Evolutionary conservation across 805 yeast species (phyloP).

Genomic region (Lachancea thermotolerans): DNA sequence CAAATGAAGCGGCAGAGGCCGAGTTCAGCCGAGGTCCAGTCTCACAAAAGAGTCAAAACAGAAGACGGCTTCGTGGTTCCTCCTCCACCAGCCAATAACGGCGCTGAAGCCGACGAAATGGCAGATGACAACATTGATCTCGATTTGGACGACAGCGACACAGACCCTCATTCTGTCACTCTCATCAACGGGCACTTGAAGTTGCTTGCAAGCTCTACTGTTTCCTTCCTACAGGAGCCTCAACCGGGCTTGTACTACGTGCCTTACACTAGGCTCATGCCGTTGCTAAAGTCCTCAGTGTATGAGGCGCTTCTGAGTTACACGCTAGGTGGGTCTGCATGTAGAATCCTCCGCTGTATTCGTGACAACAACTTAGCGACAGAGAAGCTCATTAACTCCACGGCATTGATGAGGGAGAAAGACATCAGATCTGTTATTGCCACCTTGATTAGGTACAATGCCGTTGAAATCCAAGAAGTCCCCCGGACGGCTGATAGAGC

Average conservation of each 20-base stretch:
- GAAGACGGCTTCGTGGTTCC: constrained; percentile 34
- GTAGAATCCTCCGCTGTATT: constrained; percentile 72
- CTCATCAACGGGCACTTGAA: constrained; percentile 60
- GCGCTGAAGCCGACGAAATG: constrained; percentile 21
- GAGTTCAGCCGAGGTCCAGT: constrained; percentile 14
- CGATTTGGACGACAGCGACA: constrained; percentile 30
- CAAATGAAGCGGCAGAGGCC: constrained; percentile 35
- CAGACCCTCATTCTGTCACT: constrained; percentile 26
- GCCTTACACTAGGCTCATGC: constrained; percentile 50
- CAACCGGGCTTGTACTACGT: constrained; percentile 53
- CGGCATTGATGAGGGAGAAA: constrained; percentile 70
- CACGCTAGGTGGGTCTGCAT: constrained; percentile 58
- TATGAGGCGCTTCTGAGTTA: constrained; percentile 54
- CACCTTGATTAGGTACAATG: constrained; percentile 58
- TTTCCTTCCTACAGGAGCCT: constrained; percentile 56
- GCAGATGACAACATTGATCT: constrained; percentile 29
- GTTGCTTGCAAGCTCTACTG: constrained; percentile 43
- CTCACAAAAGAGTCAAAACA: constrained; percentile 36
- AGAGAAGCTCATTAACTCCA: constrained; percentile 72
- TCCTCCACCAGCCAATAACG: constrained; percentile 23
- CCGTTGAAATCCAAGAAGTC: constrained; percentile 85
- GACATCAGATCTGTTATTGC: constrained; percentile 68
- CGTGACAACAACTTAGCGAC: constrained; percentile 66
- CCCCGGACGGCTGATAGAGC: constrained; percentile 90
- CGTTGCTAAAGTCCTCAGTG: constrained; percentile 40